Evolutionary conservation across 257 asterid species (phyloP), one percentile per base, ranked within the genome.

Genomic region (Plantago major): DNA sequence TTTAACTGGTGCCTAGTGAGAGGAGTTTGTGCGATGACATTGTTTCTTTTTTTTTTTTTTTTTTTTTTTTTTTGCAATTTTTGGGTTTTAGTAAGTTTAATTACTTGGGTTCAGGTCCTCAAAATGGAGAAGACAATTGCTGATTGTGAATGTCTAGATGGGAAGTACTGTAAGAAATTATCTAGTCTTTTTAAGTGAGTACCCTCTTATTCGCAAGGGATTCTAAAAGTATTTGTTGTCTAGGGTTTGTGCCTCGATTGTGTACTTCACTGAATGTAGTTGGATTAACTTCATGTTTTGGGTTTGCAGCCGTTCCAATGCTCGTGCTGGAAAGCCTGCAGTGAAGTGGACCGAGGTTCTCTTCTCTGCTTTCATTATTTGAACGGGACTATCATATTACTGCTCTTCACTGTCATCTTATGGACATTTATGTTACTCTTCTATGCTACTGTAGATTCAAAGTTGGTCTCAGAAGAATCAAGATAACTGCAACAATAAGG

Each of bases 281-380:
- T 30, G 48, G 48, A 11, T 40, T 42, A 30, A 62, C 46, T 71
- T 58, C 50, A 30, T 19, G 3, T 43, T 44, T 74, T 66, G 18
- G 13, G 65, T 68, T 62, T 70, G 73, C 76, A 92, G 98, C 60
- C 82, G 80, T 15, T 86, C 93, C 12, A 86, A 76, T 61, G 87
- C 82, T 14, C 98, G 98, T 65, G 89, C 93, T 16, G 95, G 96
- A 70, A 88, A 88, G 73, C 93, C 95, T 11, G 69, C 58, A 30
- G 84, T 74, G 61, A 88, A 86, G 79, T 88, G 95, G 95, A 76
- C 68, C 5, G 96, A 92, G 97, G 98, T 92, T 67, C 63, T 67
- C 50, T 42, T 50, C 61, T 46, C 15, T 55, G 14, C 47, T 58
- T 61, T 68, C 37, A 30, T 70, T 60, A 45, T 46, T 15, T 12